Conservation (phyloP, 768 basidiomycete genomes). For the Pholiota conissans region DNA sequence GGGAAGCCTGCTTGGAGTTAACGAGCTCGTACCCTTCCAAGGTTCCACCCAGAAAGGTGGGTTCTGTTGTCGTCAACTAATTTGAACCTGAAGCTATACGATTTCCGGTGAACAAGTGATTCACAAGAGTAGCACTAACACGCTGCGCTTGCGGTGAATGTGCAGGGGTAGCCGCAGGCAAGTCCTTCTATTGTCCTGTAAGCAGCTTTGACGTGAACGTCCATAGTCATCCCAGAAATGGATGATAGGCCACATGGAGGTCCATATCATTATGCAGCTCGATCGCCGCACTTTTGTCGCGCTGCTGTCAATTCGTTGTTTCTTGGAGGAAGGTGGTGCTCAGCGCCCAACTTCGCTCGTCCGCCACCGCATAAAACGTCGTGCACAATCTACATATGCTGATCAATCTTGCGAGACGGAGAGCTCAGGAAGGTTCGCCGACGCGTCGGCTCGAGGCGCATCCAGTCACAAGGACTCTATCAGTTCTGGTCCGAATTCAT, state of each 20-base stretch:
- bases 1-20: too few species aligned
- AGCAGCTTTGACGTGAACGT: not conserved
- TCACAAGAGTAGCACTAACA: not conserved
- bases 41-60: too few species aligned
- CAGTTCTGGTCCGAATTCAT: not conserved
- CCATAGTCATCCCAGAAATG: not conserved
- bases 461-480: not conserved
- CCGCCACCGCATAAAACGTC: too few species aligned
- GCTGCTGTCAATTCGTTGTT: too few species aligned
- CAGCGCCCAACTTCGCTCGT: too few species aligned
- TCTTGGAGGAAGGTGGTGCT: too few species aligned
- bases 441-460: not conserved
- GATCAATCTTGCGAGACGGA: not conserved
- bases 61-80: too few species aligned
- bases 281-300: too few species aligned
- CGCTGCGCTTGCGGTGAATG: not conserved
- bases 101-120: too few species aligned
- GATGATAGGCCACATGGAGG: not conserved
- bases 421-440: not conserved
- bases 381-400: too few species aligned
- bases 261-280: not conserved
- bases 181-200: not conserved
- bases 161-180: not conserved
- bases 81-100: too few species aligned
- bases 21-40: too few species aligned